Evolutionary conservation across 169 alveolate genomes (phyloP), one percentile per base, ranked within the genome.

Genomic region (Plasmodium sp.): DNA sequence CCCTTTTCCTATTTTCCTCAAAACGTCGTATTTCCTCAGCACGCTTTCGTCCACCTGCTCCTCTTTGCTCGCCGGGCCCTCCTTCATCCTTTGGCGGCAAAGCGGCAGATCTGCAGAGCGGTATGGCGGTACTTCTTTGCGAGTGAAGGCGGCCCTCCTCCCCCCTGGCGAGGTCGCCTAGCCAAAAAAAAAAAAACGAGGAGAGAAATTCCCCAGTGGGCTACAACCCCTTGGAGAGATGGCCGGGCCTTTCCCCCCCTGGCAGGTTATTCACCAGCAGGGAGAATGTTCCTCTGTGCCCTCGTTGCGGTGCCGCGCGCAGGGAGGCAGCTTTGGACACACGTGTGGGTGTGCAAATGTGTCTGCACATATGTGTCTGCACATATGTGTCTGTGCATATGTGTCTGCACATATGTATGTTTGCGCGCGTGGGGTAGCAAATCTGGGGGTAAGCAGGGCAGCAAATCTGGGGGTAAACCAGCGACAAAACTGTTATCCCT

Each of bases 1-100:
- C 10, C 99, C 99, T 94, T 98, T 98, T 7, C 99, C 99, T 85
- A 98, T 96, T 81, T 97, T 97, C 79, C 98, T 97, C 33, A 98
- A 90, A 31, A 98, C 90, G 85, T 98, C 98, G 93, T 97, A 98
- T 96, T 97, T 97, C 83, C 97, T 97, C 80, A 98, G 97, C 34
- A 98, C 98, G 91, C 98, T 99, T 14, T 98, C 98, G 90, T 98
- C 99, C 51, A 98, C 96, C 83, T 97, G 98, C 39, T 84, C 77
- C 12, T 31, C 77, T 73, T 73, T 72, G 9, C 51, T 67, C 58
- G 31, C 34, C 22, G 75, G 80, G n/a, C 39, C 83, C 31, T 36
- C 72, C 72, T 84, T 74, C 41, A 9, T 41, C 72, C 36, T 58
- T 34, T 18, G 22, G 62, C 4, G 27, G 9, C 2, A 2, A 0